phyloP scores from a whole-genome alignment of 345 rosid genomes.

The Sisymbrium altissimum region DNA sequence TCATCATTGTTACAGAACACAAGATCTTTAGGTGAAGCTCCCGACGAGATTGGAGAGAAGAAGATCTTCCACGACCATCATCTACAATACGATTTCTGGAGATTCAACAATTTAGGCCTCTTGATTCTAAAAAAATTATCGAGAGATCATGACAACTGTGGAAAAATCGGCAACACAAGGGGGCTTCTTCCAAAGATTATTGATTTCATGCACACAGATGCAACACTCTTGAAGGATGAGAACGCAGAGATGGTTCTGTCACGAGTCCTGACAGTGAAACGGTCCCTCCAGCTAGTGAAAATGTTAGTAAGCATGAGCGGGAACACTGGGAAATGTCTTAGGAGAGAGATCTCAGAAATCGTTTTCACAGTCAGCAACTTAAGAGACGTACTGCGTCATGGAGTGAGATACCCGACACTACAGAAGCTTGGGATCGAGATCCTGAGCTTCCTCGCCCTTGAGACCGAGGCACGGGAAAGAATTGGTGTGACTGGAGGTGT shows the following conservation, averaged over 20 bases:
- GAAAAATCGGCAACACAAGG: conserved; percentile 87
- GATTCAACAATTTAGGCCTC: conserved; percentile 79
- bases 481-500: conserved; percentile 86
- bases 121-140: conserved; percentile 75
- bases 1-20: conserved; percentile 69
- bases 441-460: conserved; percentile 64
- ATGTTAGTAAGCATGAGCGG: conserved; percentile 83
- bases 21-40: conserved; percentile 42
- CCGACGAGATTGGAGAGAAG: conserved; percentile 79
- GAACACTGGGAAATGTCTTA: conserved; percentile 59
- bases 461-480: conserved; percentile 64
- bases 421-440: conserved; percentile 75
- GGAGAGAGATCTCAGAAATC: conserved; percentile 77
- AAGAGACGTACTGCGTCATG: conserved; percentile 64
- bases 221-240: conserved; percentile 47
- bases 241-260: conserved; percentile 34
- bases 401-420: conserved; percentile 58
- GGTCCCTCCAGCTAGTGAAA: conserved; percentile 79
- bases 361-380: conserved; percentile 84
- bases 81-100: conserved; percentile 61
- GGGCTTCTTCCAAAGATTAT: conserved; percentile 84
- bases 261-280: conserved; percentile 61
- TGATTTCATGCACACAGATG: conserved; percentile 65
- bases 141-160: conserved; percentile 83
- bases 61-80: conserved; percentile 37